Evolutionary conservation across 2,329 filamentous ascomycete species (phyloP).

Genomic region (Colletotrichum neosansevieriae): DNA sequence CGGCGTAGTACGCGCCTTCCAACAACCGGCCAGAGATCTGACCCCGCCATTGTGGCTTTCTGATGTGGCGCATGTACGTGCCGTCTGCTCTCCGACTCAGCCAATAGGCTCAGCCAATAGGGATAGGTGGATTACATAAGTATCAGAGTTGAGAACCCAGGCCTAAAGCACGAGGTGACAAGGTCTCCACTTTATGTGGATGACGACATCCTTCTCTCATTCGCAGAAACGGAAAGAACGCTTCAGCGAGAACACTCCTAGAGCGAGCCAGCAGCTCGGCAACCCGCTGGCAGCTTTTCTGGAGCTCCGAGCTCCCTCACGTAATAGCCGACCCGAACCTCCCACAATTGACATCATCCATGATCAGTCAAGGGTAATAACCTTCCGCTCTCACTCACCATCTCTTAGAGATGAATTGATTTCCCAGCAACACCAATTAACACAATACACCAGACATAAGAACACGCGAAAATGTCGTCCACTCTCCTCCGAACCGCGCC

Average conservation of each 20-base stretch:
- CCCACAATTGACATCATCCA: conserved; percentile 39
- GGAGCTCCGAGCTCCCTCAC: conserved; percentile 40
- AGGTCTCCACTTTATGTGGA: conserved; percentile 29
- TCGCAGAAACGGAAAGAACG: conserved; percentile 31
- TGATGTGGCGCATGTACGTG: too few species aligned
- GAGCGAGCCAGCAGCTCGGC: conserved; percentile 23
- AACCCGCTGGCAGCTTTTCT: conserved; percentile 33
- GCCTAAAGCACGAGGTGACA: too few species aligned
- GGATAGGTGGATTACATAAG: not conserved
- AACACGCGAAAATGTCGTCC: conserved; percentile 73
- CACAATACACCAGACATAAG: conserved; percentile 26
- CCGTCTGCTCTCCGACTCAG: too few species aligned
- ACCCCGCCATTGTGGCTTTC: not conserved
- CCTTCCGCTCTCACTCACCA: not conserved
- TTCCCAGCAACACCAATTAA: not conserved
- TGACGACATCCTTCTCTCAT: conserved; percentile 37
- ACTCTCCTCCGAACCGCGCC: conserved; percentile 79
- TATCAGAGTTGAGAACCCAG: not conserved
- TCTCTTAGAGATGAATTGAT: not conserved
- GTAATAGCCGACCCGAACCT: conserved; percentile 39
- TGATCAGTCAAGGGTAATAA: conserved; percentile 30
- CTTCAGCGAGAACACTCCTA: conserved; percentile 12
- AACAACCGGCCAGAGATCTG: too few species aligned
- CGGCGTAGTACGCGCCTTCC: conserved; percentile 13
- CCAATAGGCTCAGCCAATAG: conserved; percentile 24